phyloP scores from a whole-genome alignment of 164 flowering plant species.

The Chimonanthus praecox region DNA sequence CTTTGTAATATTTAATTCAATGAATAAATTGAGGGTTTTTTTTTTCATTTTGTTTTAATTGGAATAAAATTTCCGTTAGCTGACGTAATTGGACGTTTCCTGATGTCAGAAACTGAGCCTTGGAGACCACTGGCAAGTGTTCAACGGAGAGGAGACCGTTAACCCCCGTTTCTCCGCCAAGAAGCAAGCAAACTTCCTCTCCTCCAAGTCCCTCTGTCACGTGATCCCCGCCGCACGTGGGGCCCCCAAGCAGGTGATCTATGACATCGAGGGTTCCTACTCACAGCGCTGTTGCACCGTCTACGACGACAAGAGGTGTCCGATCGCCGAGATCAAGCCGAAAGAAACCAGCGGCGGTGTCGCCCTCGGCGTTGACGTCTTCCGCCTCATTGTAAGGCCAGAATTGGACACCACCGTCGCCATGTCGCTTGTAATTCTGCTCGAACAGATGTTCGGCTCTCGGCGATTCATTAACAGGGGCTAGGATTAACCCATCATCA shows the following conservation, averaged over 20 bases:
- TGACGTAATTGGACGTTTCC: neutral
- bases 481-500: neutral
- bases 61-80: neutral
- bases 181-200: conserved; percentile 41
- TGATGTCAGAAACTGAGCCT: conserved; percentile 49
- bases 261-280: conserved; percentile 63
- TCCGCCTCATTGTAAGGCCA: conserved; percentile 53
- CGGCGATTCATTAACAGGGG: neutral
- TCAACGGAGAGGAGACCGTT: conserved; percentile 46
- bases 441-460: conserved; percentile 75
- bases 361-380: conserved; percentile 59
- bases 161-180: conserved; percentile 40
- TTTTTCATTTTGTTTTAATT: too few species aligned
- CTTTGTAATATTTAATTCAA: too few species aligned
- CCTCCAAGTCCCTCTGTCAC: conserved; percentile 37
- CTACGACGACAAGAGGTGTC: conserved; percentile 40
- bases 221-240: conserved; percentile 17
- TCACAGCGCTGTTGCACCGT: conserved; percentile 49
- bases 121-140: conserved; percentile 56
- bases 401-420: conserved; percentile 46
- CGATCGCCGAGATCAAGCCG: conserved; percentile 54
- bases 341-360: conserved; percentile 60
- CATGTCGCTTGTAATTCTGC: conserved; percentile 70
- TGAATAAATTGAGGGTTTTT: too few species aligned
- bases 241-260: conserved; percentile 13